These are phyloP conservation scores for Trametes coccinea DNA, from an alignment of 768 basidiomycete species.

Conservation along the genomic window DNA sequence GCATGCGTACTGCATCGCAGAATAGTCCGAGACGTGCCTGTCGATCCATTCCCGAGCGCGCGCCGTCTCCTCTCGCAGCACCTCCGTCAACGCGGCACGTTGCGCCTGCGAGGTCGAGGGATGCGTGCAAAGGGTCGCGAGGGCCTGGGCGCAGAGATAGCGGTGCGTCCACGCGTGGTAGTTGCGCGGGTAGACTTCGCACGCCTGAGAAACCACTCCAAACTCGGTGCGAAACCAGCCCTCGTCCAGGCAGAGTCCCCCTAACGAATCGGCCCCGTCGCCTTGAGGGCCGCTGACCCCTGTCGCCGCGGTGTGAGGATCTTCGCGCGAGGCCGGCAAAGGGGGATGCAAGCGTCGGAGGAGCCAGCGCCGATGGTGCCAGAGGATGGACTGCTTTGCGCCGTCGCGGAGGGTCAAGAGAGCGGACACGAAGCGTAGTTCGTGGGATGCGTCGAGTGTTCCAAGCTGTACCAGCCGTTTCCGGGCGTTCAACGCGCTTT, in stretches of 20 bases:
- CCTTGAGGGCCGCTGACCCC: not conserved
- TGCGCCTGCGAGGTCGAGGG: not conserved
- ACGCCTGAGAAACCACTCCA: slow-evolving; percentile 46
- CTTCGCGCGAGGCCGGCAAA: not conserved
- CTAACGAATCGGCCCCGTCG: slow-evolving; percentile 22
- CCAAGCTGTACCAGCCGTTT: slow-evolving; percentile 50
- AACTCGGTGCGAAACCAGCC: slow-evolving; percentile 49
- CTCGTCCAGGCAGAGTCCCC: slow-evolving; percentile 32
- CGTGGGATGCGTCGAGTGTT: slow-evolving; percentile 40
- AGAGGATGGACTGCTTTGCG: slow-evolving; percentile 66
- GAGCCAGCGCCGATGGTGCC: slow-evolving; percentile 74
- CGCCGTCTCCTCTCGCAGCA: slow-evolving; percentile 43
- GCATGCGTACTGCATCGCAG: slow-evolving; percentile 58
- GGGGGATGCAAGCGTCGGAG: slow-evolving; percentile 39
- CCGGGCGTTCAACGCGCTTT: slow-evolving; percentile 63
- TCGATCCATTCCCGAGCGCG: slow-evolving; percentile 54
- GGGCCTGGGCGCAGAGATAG: slow-evolving; percentile 44
- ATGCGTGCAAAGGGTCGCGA: slow-evolving; percentile 25
- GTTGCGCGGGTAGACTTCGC: slow-evolving; percentile 67
- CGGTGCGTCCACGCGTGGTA: slow-evolving; percentile 76
- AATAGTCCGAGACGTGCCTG: slow-evolving; percentile 66
- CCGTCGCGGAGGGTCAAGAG: slow-evolving; percentile 53
- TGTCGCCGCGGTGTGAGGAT: too few species aligned
- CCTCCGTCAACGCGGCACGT: slow-evolving; percentile 17
- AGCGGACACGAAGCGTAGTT: slow-evolving; percentile 49